phyloP scores from a whole-genome alignment of 164 flowering plant species.

The Buxus sempervirens region DNA sequence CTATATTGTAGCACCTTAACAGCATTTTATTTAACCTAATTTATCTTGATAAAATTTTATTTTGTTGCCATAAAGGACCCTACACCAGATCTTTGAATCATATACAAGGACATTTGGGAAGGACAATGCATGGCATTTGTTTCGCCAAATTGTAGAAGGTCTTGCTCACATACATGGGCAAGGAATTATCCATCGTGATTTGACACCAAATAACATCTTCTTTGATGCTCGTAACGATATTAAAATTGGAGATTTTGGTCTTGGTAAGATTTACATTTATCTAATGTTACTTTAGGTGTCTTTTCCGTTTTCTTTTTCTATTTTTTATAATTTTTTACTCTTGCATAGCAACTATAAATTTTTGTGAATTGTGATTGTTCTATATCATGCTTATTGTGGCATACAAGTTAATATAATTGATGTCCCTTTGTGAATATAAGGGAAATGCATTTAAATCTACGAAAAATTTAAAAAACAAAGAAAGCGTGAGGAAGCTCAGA shows the following conservation, averaged over 20 bases:
- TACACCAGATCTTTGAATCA: slow-evolving; percentile 77
- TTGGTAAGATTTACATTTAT: slow-evolving; percentile 86
- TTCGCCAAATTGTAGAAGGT: slow-evolving; percentile 97
- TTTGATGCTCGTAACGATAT: slow-evolving; percentile 95
- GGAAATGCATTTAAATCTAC: too few species aligned
- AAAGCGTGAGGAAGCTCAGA: too few species aligned
- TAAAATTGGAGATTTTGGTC: slow-evolving; percentile 98
- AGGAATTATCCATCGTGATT: slow-evolving; percentile 94
- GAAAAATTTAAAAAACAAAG: too few species aligned
- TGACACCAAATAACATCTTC: slow-evolving; percentile 92
- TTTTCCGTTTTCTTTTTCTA: too few species aligned
- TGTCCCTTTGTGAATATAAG: neutral
- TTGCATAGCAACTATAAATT: too few species aligned
- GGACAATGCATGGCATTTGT: slow-evolving; percentile 79
- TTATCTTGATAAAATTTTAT: neutral
- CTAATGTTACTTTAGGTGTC: too few species aligned
- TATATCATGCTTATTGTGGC: too few species aligned
- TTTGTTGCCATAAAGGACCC: slow-evolving; percentile 51
- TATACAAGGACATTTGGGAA: slow-evolving; percentile 74
- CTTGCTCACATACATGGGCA: slow-evolving; percentile 95
- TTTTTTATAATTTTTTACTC: too few species aligned
- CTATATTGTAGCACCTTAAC: too few species aligned
- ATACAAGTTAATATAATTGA: too few species aligned
- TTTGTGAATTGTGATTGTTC: too few species aligned
- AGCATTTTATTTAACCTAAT: neutral